Evolutionary conservation across 2,329 filamentous ascomycete genomes (phyloP).

Genomic region (Fulvia fulva): DNA sequence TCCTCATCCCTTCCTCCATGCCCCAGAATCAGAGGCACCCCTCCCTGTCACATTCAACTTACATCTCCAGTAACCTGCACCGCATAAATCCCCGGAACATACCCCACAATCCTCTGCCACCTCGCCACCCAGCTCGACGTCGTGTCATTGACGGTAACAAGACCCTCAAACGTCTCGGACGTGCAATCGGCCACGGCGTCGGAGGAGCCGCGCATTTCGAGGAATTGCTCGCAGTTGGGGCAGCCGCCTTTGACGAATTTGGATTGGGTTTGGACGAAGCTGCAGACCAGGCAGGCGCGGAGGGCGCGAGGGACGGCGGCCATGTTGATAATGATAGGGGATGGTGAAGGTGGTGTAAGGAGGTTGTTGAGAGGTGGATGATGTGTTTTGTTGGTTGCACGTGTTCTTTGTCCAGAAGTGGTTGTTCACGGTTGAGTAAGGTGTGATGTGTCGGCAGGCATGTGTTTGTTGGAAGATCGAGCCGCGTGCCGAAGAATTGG

Average conservation of each 20-base stretch:
- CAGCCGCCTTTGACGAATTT: constrained; percentile 85
- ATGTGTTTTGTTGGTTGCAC: background rate
- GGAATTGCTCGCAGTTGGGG: constrained; percentile 92
- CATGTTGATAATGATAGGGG: constrained; percentile 31
- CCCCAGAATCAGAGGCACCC: constrained; percentile 15
- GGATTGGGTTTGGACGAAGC: constrained; percentile 77
- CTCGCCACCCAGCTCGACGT: constrained; percentile 87
- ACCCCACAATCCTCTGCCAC: constrained; percentile 87
- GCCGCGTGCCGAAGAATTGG: background rate
- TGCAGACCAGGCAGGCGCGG: constrained; percentile 98
- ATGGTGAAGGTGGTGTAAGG: background rate
- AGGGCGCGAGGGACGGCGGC: constrained; percentile 62
- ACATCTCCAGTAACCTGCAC: constrained; percentile 85
- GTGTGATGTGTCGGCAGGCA: background rate
- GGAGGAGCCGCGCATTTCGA: constrained; percentile 67
- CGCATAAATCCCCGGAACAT: constrained; percentile 86
- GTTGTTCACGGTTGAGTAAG: background rate
- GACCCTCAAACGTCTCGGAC: constrained; percentile 89
- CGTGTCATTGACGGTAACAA: constrained; percentile 83
- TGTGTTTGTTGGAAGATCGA: background rate
- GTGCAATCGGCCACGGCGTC: constrained; percentile 91
- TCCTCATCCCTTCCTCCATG: background rate
- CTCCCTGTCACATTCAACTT: too few species aligned
- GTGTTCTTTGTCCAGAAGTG: background rate
- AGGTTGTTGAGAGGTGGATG: constrained; percentile 1